Evolutionary conservation across 768 basidiomycete genomes (phyloP).

Genomic region (Udeniomyces megalosporus): DNA sequence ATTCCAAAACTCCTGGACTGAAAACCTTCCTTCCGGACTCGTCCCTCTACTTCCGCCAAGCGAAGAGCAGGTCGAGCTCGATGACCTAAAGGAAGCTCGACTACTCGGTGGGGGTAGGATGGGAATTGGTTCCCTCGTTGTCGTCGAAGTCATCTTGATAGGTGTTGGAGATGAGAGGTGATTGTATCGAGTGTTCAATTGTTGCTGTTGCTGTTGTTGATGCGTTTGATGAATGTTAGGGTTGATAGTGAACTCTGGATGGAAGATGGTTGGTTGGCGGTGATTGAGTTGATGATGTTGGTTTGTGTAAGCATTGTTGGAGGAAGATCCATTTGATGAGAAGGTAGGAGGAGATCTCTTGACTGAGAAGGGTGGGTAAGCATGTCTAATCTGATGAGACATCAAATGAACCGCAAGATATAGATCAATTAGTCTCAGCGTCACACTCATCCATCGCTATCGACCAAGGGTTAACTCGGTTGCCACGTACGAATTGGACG

Average conservation of each 20-base stretch:
- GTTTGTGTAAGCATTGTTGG: too few relatives aligned
- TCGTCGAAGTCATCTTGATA: not conserved
- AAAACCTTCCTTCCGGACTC: not conserved
- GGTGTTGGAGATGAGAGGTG: not conserved
- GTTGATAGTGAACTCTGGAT: not conserved
- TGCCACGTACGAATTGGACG: constrained; percentile 10
- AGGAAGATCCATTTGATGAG: too few relatives aligned
- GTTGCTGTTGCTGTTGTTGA: not conserved
- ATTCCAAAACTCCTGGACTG: constrained; percentile 10
- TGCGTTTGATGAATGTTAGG: not conserved
- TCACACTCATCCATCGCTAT: not conserved
- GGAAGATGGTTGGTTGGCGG: not conserved
- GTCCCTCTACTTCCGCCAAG: not conserved
- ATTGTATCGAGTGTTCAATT: too few relatives aligned
- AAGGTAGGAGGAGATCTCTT: too few relatives aligned
- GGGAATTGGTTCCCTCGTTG: not conserved
- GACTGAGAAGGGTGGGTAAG: not conserved
- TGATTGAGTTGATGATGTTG: not conserved
- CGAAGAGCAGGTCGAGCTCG: not conserved
- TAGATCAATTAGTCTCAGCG: not conserved
- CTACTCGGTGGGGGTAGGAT: not conserved
- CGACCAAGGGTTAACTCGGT: not conserved
- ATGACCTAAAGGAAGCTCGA: not conserved
- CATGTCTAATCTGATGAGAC: not conserved
- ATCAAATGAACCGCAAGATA: not conserved